Percentiles rank a stretch among this genome's conserved stretches.
These are phyloP conservation scores for Cystofilobasidium bisporidii DNA, from an alignment of 768 basidiomycete species.

Conservation along the genomic window DNA sequence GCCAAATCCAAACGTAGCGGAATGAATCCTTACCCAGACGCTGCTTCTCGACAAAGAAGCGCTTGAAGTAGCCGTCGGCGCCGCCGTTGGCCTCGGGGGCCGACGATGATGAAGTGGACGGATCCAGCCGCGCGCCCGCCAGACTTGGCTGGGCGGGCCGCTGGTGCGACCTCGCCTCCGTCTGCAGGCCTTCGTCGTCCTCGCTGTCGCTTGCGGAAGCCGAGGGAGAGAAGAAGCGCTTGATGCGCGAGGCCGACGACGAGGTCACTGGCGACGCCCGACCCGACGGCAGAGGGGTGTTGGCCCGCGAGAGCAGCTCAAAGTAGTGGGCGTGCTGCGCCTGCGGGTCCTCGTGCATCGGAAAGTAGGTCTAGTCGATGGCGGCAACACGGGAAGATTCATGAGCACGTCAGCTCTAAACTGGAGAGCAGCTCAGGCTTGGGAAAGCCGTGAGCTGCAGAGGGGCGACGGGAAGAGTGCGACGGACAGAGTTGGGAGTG, in stretches of 20 bases:
- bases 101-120: neutral
- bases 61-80: conserved; percentile 82
- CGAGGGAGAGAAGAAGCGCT: conserved; percentile 4
- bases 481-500: neutral
- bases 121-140: no score
- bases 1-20: no score
- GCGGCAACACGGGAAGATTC: neutral
- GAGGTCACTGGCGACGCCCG: neutral
- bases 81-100: neutral
- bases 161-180: neutral
- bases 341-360: neutral
- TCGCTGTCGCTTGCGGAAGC: neutral
- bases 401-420: neutral
- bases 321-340: conserved; percentile 17
- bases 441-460: no score
- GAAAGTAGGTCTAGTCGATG: neutral
- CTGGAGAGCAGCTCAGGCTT: no score
- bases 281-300: conserved; percentile 15
- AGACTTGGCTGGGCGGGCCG: neutral
- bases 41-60: conserved; percentile 84
- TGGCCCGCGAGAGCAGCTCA: conserved; percentile 22
- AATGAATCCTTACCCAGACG: conserved; percentile 53
- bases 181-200: neutral
- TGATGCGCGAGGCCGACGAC: neutral
- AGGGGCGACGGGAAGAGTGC: neutral